Evolutionary conservation across 2,329 filamentous ascomycete species (phyloP), one percentile per base, ranked within the genome.

Genomic region (Neoascochyta sp.): DNA sequence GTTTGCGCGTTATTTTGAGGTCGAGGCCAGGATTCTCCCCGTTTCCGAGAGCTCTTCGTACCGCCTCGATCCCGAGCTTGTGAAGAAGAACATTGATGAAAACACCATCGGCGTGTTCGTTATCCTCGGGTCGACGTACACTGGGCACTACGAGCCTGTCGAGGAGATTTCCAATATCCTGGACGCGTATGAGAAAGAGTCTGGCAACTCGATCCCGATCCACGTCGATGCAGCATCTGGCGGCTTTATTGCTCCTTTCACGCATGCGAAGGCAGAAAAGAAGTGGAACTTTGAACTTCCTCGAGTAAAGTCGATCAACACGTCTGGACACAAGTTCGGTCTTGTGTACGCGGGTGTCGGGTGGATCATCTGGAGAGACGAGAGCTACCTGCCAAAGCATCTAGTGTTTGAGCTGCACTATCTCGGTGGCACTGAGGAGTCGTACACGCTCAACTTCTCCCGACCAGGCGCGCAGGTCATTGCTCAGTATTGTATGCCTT

Each of bases 61-160:
- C 51, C 66, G 78, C 17, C 67, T 86, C 6, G 80, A 86, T 43
- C 76, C 81, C 0, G 68, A 76, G 4, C 60, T 79, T 15, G 77
- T 85, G 1, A 76, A 73, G 48, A 56, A 84, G 46, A 81, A 81
- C 41, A 71, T 86, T 18, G 81, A 86, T 39, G 81, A 86, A 60
- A 86, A 86, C 45, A 86, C 82, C 0, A 85, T 86, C 45, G 82
- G 82, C n/a, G 66, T 86, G 0, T 86, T 83, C 49, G 78, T 82
- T 1, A 86, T 86, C 30, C 51, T 86, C 4, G 81, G 82, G 3
- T 80, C 73, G 28, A 86, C 82, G 0, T 86, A 86, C 45, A 86
- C 82, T 0, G 81, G 82, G 0, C 80, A 86, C 50, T 86, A 80
- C 41, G 81, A 86, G 58, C 80, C 81, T 0, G 80, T 86, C 0